Percentiles rank a stretch among this genome's conserved stretches.
These are phyloP conservation scores for Apiospora arundinis DNA, from an alignment of 2,329 filamentous ascomycete species.

Conservation along the genomic window DNA sequence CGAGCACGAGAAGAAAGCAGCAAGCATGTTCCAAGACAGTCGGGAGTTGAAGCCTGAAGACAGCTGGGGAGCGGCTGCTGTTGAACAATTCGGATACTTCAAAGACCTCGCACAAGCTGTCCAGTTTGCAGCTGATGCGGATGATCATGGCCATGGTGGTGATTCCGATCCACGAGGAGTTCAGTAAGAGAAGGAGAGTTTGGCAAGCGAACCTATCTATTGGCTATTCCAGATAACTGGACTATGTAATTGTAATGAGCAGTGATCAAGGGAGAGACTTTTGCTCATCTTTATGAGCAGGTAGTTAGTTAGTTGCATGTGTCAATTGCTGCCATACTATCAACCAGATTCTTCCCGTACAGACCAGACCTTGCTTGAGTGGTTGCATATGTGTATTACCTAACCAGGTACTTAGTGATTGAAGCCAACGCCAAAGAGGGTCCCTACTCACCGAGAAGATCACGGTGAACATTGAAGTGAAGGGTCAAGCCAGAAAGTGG, in stretches of 20 bases:
- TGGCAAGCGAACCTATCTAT: neutral
- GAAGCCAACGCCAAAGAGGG: neutral
- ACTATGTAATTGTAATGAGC: neutral
- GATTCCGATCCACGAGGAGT: neutral
- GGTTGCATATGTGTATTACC: neutral
- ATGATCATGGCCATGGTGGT: constrained; percentile 18
- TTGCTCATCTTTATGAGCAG: neutral
- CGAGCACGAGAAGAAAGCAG: constrained; percentile 37
- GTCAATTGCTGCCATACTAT: neutral
- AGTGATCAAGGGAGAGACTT: neutral
- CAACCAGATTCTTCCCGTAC: too few species aligned
- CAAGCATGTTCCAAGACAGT: constrained; percentile 40
- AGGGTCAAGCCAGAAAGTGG: neutral
- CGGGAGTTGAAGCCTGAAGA: constrained; percentile 31
- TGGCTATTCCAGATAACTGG: neutral
- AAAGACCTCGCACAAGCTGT: constrained; percentile 32
- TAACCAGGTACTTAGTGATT: neutral
- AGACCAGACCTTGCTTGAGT: too few species aligned
- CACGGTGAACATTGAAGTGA: neutral
- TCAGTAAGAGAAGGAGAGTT: neutral
- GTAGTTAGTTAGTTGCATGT: neutral
- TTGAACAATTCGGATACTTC: constrained; percentile 34
- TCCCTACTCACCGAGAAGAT: neutral
- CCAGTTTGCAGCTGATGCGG: constrained; percentile 22
- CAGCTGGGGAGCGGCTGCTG: constrained; percentile 37